These are phyloP conservation scores for Agastache rugosa DNA, from an alignment of 257 asterid species.

Conservation along the genomic window DNA sequence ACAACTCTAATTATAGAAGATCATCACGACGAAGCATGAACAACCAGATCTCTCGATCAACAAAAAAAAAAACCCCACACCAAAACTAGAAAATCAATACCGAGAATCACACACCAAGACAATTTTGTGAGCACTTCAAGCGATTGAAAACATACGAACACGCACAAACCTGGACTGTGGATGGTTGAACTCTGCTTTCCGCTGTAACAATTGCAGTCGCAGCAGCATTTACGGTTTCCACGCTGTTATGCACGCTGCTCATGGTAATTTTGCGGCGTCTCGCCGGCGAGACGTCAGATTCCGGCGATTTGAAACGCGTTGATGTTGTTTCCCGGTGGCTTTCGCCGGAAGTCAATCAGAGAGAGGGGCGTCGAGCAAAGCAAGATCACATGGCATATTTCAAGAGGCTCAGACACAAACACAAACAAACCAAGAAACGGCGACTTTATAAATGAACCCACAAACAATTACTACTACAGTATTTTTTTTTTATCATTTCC, in stretches of 20 bases:
- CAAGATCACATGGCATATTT: conserved; percentile 69
- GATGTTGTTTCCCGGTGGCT: conserved; percentile 38
- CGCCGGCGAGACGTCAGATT: conserved; percentile 34
- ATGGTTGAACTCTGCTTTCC: conserved; percentile 86
- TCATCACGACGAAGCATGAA: not conserved
- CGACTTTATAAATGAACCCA: conserved; percentile 53
- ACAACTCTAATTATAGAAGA: conserved; percentile 3
- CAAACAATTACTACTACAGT: conserved; percentile 6
- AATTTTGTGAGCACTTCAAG: not conserved
- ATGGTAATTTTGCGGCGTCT: conserved; percentile 42
- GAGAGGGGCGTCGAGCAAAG: conserved; percentile 45
- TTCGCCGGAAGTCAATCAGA: conserved; percentile 55
- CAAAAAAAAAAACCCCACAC: conserved; percentile 10
- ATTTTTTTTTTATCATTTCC: conserved; percentile 26
- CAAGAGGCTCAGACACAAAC: conserved; percentile 53
- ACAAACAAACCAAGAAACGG: conserved; percentile 60
- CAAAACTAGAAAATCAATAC: conserved; percentile 18
- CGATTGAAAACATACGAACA: not conserved
- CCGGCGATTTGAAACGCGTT: conserved; percentile 41
- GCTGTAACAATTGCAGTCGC: conserved; percentile 93
- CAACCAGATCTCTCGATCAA: conserved; percentile 30
- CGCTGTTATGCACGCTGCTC: conserved; percentile 81
- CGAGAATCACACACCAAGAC: conserved; percentile 23
- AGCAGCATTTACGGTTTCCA: conserved; percentile 95
- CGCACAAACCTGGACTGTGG: conserved; percentile 66